Percentiles rank a stretch among this genome's conserved stretches.
Conservation (phyloP, 768 basidiomycete species). For the Tricholoma bakamatsutake region DNA sequence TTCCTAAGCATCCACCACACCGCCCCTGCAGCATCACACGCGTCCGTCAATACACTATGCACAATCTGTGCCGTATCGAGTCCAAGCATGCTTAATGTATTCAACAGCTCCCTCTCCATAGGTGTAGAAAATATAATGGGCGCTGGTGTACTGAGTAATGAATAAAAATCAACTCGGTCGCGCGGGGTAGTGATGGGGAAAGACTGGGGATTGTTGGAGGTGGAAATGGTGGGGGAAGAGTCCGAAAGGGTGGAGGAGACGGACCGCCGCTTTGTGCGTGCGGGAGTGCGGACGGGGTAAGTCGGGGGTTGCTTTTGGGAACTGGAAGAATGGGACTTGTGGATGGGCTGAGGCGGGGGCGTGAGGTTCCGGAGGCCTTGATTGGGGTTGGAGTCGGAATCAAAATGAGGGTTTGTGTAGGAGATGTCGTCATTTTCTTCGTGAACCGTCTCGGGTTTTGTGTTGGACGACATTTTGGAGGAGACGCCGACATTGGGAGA, state of each 20-base stretch:
- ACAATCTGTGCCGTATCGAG: constrained; percentile 93
- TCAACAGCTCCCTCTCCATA: constrained; percentile 75
- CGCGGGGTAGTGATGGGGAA: constrained; percentile 23
- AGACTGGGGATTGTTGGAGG: constrained; percentile 29
- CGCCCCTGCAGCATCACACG: constrained; percentile 88
- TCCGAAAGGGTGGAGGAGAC: constrained; percentile 84
- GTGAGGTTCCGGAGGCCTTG: neutral
- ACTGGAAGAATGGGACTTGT: constrained; percentile 18
- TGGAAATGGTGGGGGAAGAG: constrained; percentile 45
- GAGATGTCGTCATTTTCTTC: constrained; percentile 42
- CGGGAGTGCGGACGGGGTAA: constrained; percentile 79
- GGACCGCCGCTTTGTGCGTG: constrained; percentile 91
- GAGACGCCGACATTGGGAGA: constrained; percentile 31
- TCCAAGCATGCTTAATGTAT: constrained; percentile 66
- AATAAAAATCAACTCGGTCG: constrained; percentile 52
- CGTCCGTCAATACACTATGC: constrained; percentile 88
- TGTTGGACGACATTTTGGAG: constrained; percentile 26
- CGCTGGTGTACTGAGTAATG: constrained; percentile 56
- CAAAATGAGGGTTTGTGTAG: neutral
- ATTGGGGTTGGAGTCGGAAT: no score
- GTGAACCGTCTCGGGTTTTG: constrained; percentile 40
- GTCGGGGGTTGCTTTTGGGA: constrained; percentile 45
- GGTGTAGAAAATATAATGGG: constrained; percentile 86
- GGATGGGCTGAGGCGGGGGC: constrained; percentile 18
- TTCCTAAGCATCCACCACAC: constrained; percentile 95